Evolutionary conservation across 805 yeast species (phyloP), one percentile per base, ranked within the genome.

Genomic region (Pichia gijzeniarum): DNA sequence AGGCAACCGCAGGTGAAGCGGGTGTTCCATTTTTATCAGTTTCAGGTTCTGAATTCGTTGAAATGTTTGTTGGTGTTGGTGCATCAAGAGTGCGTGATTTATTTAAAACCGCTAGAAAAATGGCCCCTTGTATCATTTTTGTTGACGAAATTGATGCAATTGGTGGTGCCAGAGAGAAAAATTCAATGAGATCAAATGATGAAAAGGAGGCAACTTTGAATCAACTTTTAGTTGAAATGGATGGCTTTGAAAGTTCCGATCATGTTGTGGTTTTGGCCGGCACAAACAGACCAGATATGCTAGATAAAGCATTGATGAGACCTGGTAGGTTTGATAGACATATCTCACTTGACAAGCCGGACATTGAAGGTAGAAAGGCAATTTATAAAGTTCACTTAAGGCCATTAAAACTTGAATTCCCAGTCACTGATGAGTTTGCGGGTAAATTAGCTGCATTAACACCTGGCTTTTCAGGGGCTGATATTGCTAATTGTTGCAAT

Each of bases 131-230:
- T 31, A 93, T 93, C 58, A 80, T 93, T n/a, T 95, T 93, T 57
- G 90, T 93, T 41, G 99, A 93, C 71, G 99, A 93, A 69, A 93
- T 93, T 52, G 99, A 93, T 72, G 99, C 99, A n/a, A 95, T 93
- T 60, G 99, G 99, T 58, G 88, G 89, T 59, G 88, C 89, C 38
- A 68, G 82, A 60, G 77, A 90, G 55, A 56, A 50, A 42, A 55
- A 59, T 33, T 77, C 82, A n/a, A 80, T 81, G 64, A 89, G 96
- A 45, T 87, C 95, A 21, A 88, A 91, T 60, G 99, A 93, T 64
- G 99, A 93, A 68, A 83, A 96, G 62, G 99, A 93, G 65, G 85
- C 95, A 19, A 93, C 99, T 0, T 74, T 93, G 57, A 93, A 93
- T 65, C 99, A 93, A 71, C 74, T 93, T 40, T 74, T 93, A 49